Base-by-base conservation (phyloP, 2,329 filamentous ascomycete genomes). In the Xylaria hypoxylon region DNA sequence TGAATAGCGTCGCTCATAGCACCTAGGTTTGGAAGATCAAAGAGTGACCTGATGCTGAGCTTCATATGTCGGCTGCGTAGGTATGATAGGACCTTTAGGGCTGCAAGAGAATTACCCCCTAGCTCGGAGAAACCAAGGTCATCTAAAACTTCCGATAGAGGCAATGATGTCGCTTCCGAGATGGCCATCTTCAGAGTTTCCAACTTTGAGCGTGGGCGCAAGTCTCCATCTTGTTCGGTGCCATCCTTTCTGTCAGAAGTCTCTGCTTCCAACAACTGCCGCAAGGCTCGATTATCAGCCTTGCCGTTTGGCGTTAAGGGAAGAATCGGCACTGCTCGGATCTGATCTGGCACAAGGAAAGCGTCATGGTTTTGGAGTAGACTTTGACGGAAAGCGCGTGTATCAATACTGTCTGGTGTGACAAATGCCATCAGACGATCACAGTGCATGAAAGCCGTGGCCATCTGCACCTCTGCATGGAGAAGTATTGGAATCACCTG, bases 241-340 rank as follows among this genome's bases (percentile, higher is more conserved):
- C 11, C 33, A 48, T 31, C 28, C 38, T 17, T 10, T 10, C 19
- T 44, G 17, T 48, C 28, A 4, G 55, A 35, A 7, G 10, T 19
- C 19, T 58, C 55, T 19, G 7, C n/a, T 7, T 59, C 40, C n/a
- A 59, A 48, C 13, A 45, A 26, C 17, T 24, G 40, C 17, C 19
- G 42, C 56, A 59, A 38, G 33, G 47, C 59, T 22, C 38, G 24
- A 19, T 52, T 52, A 28, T 62, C 44, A 19, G 44, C 60, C n/a
- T 62, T 62, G 19, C 60, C 44, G 24, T 62, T 62, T 17, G 60
- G 17, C 5, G 60, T 62, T n/a, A 62, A 13, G 10, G 60, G 60
- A 22, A 62, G 22, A 40, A 19, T 11, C 3, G 28, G 19, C 4
- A 62, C 26, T 3, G 60, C 50, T n/a, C 17, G 28, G 26, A 62